Base-by-base conservation (phyloP, 2,329 filamentous ascomycete species). In the Colletotrichum cuscutae region DNA sequence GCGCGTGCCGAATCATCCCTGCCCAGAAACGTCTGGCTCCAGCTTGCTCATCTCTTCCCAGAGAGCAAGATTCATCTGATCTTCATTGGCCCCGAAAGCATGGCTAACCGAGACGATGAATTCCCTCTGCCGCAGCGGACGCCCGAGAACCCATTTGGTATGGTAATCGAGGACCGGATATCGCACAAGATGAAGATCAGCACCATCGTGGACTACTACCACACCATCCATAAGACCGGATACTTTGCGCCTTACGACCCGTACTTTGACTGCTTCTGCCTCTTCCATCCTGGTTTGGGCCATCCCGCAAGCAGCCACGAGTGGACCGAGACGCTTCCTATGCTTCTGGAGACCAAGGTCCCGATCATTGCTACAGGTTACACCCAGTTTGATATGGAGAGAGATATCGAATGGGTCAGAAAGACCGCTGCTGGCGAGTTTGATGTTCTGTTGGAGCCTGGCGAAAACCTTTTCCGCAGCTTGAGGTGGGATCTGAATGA, bases 201-300 rank as follows among this genome's bases (percentile, higher is more conserved):
- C 81, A 99, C 97, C 0, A 98, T 95, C 79, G 96, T 98, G 64
- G 97, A 99, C 78, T 98, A 99, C 85, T 99, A 97, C 86, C 96
- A 99, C 83, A 98, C 94, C 2, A 90, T 99, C 77, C 96, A 99
- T 85, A 91, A 95, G 81, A 94, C 96, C 0, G 93, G 95, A 60
- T 90, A 95, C 80, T 99, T 98, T 85, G 91, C 94, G 71, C 97
- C 97, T 0, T 98, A 97, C 80, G 97, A 99, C 80, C 97, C 97
- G 1, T 99, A 99, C 85, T 98, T 99, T 82, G 97, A 99, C 86
- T 97, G 94, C 82, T 98, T 99, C 80, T 92, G 99, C 79, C 89
- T 98, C 64, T 99, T 98, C 88, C 97, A 99, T 80, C 97, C 97
- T 0, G 97, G 97, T 9, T 89, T 99, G 22, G 97, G 97, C 13